Evolutionary conservation across 176 grass and related monocot species (phyloP).

Genomic region (Cocos nucifera): DNA sequence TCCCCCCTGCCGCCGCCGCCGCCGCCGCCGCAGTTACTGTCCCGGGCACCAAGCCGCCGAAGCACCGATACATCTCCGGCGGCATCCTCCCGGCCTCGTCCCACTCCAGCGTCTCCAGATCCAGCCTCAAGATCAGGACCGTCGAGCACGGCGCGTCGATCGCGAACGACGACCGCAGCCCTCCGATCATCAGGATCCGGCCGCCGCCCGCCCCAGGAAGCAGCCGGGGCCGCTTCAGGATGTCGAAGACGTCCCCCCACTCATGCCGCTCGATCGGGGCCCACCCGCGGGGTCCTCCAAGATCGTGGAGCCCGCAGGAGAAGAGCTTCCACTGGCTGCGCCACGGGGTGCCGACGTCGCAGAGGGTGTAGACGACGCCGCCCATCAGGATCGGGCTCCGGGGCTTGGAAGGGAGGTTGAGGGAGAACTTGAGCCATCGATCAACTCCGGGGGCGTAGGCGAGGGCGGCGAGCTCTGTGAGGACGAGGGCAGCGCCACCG

Average conservation of each 20-base stretch:
- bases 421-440: constrained; percentile 83
- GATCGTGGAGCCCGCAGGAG: constrained; percentile 56
- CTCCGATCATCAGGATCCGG: constrained; percentile 85
- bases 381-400: constrained; percentile 79
- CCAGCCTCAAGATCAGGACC: constrained; percentile 77
- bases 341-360: constrained; percentile 89
- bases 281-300: constrained; percentile 54
- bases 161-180: constrained; percentile 71
- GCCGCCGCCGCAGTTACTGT: constrained; percentile 1
- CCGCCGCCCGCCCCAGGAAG: constrained; percentile 54
- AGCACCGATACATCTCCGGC: constrained; percentile 78
- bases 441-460: constrained; percentile 46
- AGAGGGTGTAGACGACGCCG: constrained; percentile 65
- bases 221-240: constrained; percentile 87
- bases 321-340: constrained; percentile 98
- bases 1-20: constrained; percentile 21
- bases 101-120: constrained; percentile 93
- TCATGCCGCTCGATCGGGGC: constrained; percentile 50
- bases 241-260: constrained; percentile 85
- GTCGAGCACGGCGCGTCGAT: constrained; percentile 84
- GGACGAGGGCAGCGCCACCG: constrained; percentile 50
- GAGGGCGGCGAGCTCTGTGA: constrained; percentile 88
- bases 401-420: constrained; percentile 85
- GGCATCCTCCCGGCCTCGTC: constrained; percentile 95
- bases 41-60: constrained; percentile 44